These are phyloP conservation scores for Candida succiphila DNA, from an alignment of 805 yeast genomes.

Conservation along the genomic window DNA sequence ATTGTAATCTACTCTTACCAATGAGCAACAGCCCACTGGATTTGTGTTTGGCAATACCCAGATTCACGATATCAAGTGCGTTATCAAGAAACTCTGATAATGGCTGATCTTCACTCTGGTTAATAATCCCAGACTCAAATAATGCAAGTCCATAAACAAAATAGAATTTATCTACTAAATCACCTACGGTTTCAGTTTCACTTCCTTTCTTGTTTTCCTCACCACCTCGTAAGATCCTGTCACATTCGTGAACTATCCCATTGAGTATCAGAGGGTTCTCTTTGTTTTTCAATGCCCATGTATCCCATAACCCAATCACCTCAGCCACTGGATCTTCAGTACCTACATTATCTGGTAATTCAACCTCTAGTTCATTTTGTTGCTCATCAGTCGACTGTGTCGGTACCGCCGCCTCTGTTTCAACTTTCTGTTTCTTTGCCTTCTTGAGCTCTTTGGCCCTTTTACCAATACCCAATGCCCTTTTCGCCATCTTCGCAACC, in stretches of 20 bases:
- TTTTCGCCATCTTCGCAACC: constrained; percentile 49
- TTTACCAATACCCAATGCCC: constrained; percentile 59
- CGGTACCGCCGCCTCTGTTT: constrained; percentile 7
- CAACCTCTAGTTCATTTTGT: constrained; percentile 42
- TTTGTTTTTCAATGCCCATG: constrained; percentile 44
- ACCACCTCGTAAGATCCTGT: constrained; percentile 52
- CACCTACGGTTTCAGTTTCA: too few relatives aligned
- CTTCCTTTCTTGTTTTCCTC: constrained; percentile 11
- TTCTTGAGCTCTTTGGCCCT: constrained; percentile 30
- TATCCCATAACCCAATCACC: constrained; percentile 60
- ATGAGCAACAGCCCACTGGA: constrained; percentile 32
- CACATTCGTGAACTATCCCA: constrained; percentile 91
- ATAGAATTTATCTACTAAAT: constrained; percentile 47
- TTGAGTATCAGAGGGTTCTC: constrained; percentile 60
- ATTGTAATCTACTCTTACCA: constrained; percentile 43
- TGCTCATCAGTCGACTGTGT: constrained; percentile 10
- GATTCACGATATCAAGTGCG: constrained; percentile 57
- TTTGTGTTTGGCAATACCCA: constrained; percentile 44
- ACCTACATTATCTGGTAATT: constrained; percentile 58
- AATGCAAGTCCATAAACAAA: constrained; percentile 67
- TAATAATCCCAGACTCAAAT: constrained; percentile 51
- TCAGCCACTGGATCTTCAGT: constrained; percentile 76
- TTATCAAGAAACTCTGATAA: constrained; percentile 55
- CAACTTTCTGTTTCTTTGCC: constrained; percentile 6
- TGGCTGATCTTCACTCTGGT: constrained; percentile 21